Conservation (phyloP, 2,329 filamentous ascomycete species). For the Metarhizium album region DNA sequence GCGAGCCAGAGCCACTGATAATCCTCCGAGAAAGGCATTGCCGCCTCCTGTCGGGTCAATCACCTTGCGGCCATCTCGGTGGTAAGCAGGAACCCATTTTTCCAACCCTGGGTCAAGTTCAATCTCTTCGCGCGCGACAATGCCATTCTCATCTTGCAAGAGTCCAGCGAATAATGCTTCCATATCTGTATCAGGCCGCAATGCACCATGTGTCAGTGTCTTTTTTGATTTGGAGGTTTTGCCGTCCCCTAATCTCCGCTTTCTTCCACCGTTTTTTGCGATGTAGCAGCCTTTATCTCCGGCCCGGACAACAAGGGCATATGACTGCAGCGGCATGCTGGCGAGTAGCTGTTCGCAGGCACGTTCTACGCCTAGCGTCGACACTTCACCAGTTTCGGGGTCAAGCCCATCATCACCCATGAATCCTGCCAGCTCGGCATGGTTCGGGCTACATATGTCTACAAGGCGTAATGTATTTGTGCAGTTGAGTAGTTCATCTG, state of each 20-base stretch:
- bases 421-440: conserved; percentile 76
- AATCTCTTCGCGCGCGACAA: conserved; percentile 45
- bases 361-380: conserved; percentile 41
- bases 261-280: conserved; percentile 45
- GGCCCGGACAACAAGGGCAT: conserved; percentile 57
- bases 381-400: conserved; percentile 42
- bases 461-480: conserved; percentile 52
- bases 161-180: conserved; percentile 49
- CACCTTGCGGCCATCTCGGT: conserved; percentile 44
- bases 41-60: conserved; percentile 92
- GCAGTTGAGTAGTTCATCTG: conserved; percentile 54
- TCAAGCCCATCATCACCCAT: conserved; percentile 55
- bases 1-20: conserved; percentile 47
- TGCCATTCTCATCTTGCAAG: conserved; percentile 40
- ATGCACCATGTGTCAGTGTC: conserved; percentile 35
- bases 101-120: conserved; percentile 54
- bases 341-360: conserved; percentile 52
- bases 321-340: conserved; percentile 53
- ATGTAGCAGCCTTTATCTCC: conserved; percentile 64
- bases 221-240: conserved; percentile 21
- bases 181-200: conserved; percentile 53
- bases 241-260: conserved; percentile 8
- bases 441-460: conserved; percentile 67
- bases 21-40: conserved; percentile 70
- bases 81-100: conserved; percentile 71